phyloP scores from a whole-genome alignment of 225 moss, liverwort and hornwort genomes.

The Sphagnum tenellum region DNA sequence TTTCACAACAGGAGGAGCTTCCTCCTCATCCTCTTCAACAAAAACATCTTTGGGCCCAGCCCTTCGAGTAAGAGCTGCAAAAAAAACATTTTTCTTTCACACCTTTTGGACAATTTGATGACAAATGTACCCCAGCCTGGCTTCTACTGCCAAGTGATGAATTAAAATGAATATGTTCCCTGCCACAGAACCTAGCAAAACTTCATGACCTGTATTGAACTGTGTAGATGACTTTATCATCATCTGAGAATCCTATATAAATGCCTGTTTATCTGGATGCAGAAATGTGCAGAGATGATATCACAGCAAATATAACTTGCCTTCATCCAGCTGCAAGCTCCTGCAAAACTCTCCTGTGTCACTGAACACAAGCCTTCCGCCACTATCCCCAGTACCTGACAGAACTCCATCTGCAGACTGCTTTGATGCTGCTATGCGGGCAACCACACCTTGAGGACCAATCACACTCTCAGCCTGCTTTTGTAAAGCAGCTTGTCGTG shows the following conservation, averaged over 20 bases:
- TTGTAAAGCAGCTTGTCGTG: constrained; percentile 80
- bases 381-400: constrained; percentile 36
- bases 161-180: no score
- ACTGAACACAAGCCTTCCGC: constrained; percentile 77
- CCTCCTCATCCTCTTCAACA: constrained; percentile 87
- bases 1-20: constrained; percentile 27
- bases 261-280: no score
- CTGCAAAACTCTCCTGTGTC: constrained; percentile 99
- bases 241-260: no score
- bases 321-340: constrained; percentile 95
- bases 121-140: no score
- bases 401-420: constrained; percentile 30
- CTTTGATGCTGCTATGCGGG: constrained; percentile 55
- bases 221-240: no score
- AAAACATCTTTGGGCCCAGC: constrained; percentile 94
- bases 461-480: constrained; percentile 48
- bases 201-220: no score
- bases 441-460: constrained; percentile 62
- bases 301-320: constrained; percentile 14
- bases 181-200: no score
- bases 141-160: no score
- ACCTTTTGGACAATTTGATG: no score
- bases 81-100: no score
- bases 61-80: constrained; percentile 74
- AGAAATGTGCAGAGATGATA: neutral